Base-by-base conservation (phyloP, 2,329 filamentous ascomycete genomes). In the Leptosphaerulina australis region DNA sequence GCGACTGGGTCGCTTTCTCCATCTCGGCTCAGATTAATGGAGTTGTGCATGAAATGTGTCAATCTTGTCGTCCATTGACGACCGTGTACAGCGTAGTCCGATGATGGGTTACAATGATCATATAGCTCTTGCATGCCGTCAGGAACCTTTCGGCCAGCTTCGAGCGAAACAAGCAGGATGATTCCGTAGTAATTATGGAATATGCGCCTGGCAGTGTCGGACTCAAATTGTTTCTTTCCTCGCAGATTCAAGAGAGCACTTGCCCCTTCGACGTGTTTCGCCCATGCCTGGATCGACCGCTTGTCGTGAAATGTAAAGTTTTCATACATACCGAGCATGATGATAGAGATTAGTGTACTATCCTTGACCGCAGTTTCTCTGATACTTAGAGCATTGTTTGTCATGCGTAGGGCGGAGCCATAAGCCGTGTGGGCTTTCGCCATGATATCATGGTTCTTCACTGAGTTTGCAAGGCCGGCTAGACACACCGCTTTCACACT, bases 301-400 rank as follows among this genome's bases (percentile, higher is more conserved):
- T 60, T 56, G 33, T 54, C 57, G 20, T 63, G 54, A 30, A 63
- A 69, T 6, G 60, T 59, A 17, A 70, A 62, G 38, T 60, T 67
- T 44, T 73, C 71, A 34, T 70, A 72, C 44, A 71, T 52, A 4
- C 69, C 65, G 5, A 73, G 59, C 55, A 69, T 54, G 14, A 68
- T 63, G n/a, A 68, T 64, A 8, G 66, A 58, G 4, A 68, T 53
- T 3, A 69, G 50, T 3, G 66, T 69, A 39, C 58, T 64, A 25
- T 68, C 63, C 51, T 61, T 59, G 6, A 52, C 39, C 6, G 62
- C 63, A 3, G 51, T 56, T 29, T 60, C 34, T 5, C 39, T 54
- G 33, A 38, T 39, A 2, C 53, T 45, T 5, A 70, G 48, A 3
- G 65, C 64, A 30, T 44, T 50, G 44, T 69, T 69, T 0, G 63